Evolutionary conservation across 768 basidiomycete species (phyloP), one percentile per base, ranked within the genome.

Genomic region (Mycena indigotica): DNA sequence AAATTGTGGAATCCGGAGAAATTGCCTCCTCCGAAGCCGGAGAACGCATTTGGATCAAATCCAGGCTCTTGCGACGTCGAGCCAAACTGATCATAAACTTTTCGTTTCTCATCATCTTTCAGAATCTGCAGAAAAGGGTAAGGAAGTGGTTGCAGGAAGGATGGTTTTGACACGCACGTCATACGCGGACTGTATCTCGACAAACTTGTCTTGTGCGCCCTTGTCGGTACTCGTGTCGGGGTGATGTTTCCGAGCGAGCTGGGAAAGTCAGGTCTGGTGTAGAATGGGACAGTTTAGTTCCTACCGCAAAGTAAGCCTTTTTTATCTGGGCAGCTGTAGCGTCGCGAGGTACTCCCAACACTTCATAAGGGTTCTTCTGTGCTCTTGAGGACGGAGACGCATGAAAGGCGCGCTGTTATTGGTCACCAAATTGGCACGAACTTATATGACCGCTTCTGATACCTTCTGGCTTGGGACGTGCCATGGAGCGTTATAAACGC

Each of bases 211-310:
- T 65, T 93, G 88, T 0, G 96, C 93, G 46, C 79, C 81, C 67
- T 93, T 90, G 75, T 96, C 93, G 39, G 93, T 90, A 74, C 95
- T 98, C 13, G 95, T 95, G 69, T 99, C 97, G 0, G 97, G 97
- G 72, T 99, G 97, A 68, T 90, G 97, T 79, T 98, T 96, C 60
- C 96, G 91, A 17, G 97, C 97, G 62, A 99, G 88, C 96, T 97
- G 68, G 29, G 62, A 30, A 54, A 58, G 55, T 52, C 65, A 59
- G 54, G 55, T 63, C 28, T 50, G n/a, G 38, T 26, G 28, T 35
- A 26, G 52, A 35, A 56, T 26, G 25, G 5, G 35, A 53, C 26
- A 48, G 21, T 44, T 28, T 16, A 60, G 66, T 60, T 72, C 91
- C 67, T 71, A 97, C 96, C 69, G 91, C 81, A 73, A 98, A 99